Conservation (phyloP, 1,139 yeast species). For the Diutina scorzettiae region DNA sequence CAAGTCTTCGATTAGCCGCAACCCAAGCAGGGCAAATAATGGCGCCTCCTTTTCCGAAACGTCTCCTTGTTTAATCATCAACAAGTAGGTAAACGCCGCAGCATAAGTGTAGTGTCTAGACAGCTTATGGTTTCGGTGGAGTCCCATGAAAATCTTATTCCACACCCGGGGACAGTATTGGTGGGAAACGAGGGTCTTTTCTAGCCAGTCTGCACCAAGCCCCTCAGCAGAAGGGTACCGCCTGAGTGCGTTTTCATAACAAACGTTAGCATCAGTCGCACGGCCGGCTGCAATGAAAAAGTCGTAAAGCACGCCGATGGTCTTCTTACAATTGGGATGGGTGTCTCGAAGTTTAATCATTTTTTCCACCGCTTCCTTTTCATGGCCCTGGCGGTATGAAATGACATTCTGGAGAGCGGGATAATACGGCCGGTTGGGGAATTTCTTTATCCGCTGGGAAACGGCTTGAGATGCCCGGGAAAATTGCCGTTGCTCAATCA, state of each 20-base stretch:
- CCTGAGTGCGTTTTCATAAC: conserved; percentile 46
- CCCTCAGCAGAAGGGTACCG: conserved; percentile 31
- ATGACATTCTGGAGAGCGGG: conserved; percentile 38
- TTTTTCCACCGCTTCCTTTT: conserved; percentile 26
- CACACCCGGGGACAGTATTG: conserved; percentile 3
- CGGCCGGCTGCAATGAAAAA: conserved; percentile 15
- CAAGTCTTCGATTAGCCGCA: conserved; percentile 31
- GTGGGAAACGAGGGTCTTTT: conserved; percentile 18
- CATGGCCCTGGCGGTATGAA: conserved; percentile 29
- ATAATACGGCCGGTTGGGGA: conserved; percentile 45
- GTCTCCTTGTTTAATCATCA: conserved; percentile 7
- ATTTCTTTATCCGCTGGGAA: conserved; percentile 36
- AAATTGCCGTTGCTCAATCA: conserved; percentile 44
- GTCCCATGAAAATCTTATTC: conserved; percentile 15
- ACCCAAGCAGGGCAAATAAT: conserved; percentile 46
- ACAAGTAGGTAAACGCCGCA: conserved; percentile 33
- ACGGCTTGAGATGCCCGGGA: conserved; percentile 41
- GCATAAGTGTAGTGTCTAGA: conserved; percentile 28
- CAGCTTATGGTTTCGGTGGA: conserved; percentile 20
- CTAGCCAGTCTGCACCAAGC: conserved; percentile 38
- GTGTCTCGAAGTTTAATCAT: conserved; percentile 28
- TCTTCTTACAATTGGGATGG: conserved; percentile 2
- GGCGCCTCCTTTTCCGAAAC: conserved; percentile 23
- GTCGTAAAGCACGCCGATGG: conserved; percentile 16
- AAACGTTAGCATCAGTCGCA: conserved; percentile 22